Percentiles rank a stretch among this genome's conserved stretches.
phyloP scores from a whole-genome alignment of 2,329 filamentous ascomycete genomes.

The Stagonosporopsis rhizophila region DNA sequence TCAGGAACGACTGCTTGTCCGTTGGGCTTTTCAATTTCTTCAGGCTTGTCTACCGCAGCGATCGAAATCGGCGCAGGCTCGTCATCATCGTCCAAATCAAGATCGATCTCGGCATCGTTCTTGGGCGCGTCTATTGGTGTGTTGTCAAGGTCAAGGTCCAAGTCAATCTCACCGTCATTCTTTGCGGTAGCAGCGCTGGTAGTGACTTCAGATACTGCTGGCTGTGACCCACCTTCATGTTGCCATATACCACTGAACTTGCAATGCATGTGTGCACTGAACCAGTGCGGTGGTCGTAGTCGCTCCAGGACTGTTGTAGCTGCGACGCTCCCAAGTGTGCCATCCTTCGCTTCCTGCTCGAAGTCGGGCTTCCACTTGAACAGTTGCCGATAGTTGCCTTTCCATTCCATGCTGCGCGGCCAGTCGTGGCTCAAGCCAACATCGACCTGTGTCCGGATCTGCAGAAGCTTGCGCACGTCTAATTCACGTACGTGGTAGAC shows the following conservation, averaged over 20 bases:
- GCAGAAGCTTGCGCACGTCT: slow-evolving; percentile 87
- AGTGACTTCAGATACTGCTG: slow-evolving; percentile 15
- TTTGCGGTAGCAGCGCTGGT: slow-evolving; percentile 32
- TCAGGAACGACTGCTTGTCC: slow-evolving; percentile 59
- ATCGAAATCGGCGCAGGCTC: slow-evolving; percentile 14
- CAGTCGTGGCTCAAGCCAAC: slow-evolving; percentile 95
- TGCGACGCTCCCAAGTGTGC: slow-evolving; percentile 79
- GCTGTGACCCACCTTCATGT: slow-evolving; percentile 48
- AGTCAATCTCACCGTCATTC: slow-evolving; percentile 66
- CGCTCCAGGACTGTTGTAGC: slow-evolving; percentile 82
- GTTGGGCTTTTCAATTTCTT: slow-evolving; percentile 16
- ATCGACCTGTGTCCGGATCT: slow-evolving; percentile 86
- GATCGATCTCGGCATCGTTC: slow-evolving; percentile 48
- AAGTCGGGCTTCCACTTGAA: slow-evolving; percentile 80
- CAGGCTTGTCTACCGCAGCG: slow-evolving; percentile 10
- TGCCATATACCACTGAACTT: slow-evolving; percentile 75
- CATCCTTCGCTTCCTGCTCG: slow-evolving; percentile 74
- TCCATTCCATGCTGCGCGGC: slow-evolving; percentile 82
- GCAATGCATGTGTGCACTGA: slow-evolving; percentile 86
- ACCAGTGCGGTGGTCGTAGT: slow-evolving; percentile 86
- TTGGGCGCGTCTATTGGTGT: slow-evolving; percentile 36
- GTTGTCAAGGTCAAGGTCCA: slow-evolving; percentile 62
- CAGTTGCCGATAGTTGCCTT: slow-evolving; percentile 72
- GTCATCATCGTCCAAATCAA: slow-evolving; percentile 51
- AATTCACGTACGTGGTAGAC: slow-evolving; percentile 91